Evolutionary conservation across 768 basidiomycete genomes (phyloP).

Genomic region (Termitomyces sp.): DNA sequence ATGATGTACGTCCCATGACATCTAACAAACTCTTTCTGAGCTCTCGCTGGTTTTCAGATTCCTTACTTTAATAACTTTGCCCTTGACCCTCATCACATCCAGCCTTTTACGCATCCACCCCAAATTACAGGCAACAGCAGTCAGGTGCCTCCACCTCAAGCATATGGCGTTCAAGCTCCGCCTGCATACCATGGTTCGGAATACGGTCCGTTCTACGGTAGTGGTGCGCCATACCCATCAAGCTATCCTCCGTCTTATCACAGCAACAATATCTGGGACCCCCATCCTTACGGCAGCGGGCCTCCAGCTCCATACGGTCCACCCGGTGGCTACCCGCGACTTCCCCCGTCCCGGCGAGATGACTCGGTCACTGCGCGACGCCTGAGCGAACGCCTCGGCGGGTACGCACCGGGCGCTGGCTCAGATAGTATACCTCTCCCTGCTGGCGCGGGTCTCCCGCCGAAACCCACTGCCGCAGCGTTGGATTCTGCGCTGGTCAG

Average conservation of each 20-base stretch:
- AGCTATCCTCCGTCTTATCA: constrained; percentile 42
- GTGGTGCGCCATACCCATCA: constrained; percentile 24
- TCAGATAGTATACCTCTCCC: constrained; percentile 36
- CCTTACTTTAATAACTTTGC: constrained; percentile 95
- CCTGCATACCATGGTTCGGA: constrained; percentile 36
- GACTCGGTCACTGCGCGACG: constrained; percentile 55
- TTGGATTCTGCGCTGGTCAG: constrained; percentile 48
- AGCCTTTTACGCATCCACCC: constrained; percentile 79
- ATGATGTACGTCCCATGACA: constrained; percentile 57
- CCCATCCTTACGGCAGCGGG: constrained; percentile 33
- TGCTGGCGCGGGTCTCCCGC: constrained; percentile 69
- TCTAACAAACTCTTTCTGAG: constrained; percentile 7
- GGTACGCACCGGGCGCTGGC: constrained; percentile 51
- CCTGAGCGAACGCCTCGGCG: constrained; percentile 78
- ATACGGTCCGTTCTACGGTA: constrained; percentile 30
- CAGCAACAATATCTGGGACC: constrained; percentile 33
- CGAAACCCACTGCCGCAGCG: constrained; percentile 62
- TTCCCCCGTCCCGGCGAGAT: constrained; percentile 46
- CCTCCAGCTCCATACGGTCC: constrained; percentile 32
- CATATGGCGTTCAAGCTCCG: constrained; percentile 72
- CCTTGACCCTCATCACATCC: constrained; percentile 90
- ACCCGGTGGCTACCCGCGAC: constrained; percentile 28
- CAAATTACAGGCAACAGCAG: constrained; percentile 54
- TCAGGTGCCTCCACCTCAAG: constrained; percentile 77
- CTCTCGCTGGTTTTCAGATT: constrained; percentile 39